Conservation (phyloP, 202 grass and related monocot species). For the Elaeis oleifera region DNA sequence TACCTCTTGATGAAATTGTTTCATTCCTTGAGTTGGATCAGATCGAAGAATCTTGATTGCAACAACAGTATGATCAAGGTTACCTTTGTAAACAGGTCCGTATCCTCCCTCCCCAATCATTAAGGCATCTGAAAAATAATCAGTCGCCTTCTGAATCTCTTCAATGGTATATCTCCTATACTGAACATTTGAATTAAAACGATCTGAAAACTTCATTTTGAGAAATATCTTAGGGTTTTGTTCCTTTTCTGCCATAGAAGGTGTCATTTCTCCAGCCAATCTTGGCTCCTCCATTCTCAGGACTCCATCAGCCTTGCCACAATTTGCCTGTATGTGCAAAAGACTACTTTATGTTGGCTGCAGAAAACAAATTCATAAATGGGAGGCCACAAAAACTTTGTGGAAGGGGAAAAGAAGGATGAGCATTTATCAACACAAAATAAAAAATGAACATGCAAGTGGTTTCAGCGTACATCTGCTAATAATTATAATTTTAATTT, state of each 20-base stretch:
- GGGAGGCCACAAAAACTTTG: slow-evolving; percentile 7
- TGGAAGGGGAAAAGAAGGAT: slow-evolving; percentile 17
- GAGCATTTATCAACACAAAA: too few relatives aligned
- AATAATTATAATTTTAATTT: not conserved
- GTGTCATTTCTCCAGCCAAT: slow-evolving; percentile 6
- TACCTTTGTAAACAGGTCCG: slow-evolving; percentile 77
- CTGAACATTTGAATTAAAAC: slow-evolving; percentile 50
- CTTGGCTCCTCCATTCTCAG: slow-evolving; percentile 15
- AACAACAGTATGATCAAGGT: slow-evolving; percentile 47
- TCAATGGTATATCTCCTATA: slow-evolving; percentile 48
- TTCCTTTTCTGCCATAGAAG: slow-evolving; percentile 27
- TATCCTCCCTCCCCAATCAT: slow-evolving; percentile 83
- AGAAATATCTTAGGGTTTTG: slow-evolving; percentile 17
- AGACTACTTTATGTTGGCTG: slow-evolving; percentile 13
- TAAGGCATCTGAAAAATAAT: slow-evolving; percentile 41
- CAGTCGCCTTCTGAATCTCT: slow-evolving; percentile 36
- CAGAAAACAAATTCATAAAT: slow-evolving; percentile 12
- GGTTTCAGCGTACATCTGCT: not conserved
- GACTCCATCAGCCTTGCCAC: slow-evolving; percentile 4
- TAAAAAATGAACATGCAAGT: too few relatives aligned
- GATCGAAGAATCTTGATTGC: slow-evolving; percentile 61
- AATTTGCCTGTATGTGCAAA: slow-evolving; percentile 22
- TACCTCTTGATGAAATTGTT: slow-evolving; percentile 90
- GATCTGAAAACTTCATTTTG: slow-evolving; percentile 48
- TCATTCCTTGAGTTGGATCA: slow-evolving; percentile 65